Evolutionary conservation across 257 asterid species (phyloP), one percentile per base, ranked within the genome.

Genomic region (Ajuga chamaepitys): DNA sequence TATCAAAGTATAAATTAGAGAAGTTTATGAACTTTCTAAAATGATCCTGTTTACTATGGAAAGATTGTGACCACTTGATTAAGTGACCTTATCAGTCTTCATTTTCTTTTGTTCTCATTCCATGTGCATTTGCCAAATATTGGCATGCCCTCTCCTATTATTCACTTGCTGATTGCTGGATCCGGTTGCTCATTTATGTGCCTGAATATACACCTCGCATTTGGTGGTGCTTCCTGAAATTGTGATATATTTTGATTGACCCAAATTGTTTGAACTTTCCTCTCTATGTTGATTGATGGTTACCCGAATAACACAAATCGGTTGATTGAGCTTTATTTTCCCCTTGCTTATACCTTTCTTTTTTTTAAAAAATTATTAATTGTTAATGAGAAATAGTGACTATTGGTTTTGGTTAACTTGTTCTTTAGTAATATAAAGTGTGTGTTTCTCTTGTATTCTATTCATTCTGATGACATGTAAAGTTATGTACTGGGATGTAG

Each of bases 151-250:
- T 8, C 16, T 57, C 32, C 2, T 38, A 48, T 35, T 25, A 26
- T 60, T 70, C 55, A 50, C 68, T 50, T 54, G 41, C 41, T 53
- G 44, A 24, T 53, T 42, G 11, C 54, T 35, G 60, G 59, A 71
- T 26, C 37, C 51, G n/a, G 22, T 26, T 53, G 2, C 10, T 55
- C 34, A 40, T 55, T 22, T 16, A 21, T 66, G 25, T 66, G 66
- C 60, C 44, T n/a, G 51, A 34, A 20, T 41, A 16, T 4, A 30
- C 37, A 30, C 1, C 37, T 4, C 5, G 8, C 48, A 16, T 2
- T 3, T 32, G 50, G 58, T 42, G 26, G 40, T 41, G 60, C 30
- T 67, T 41, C 26, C 57, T 46, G 45, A 58, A 35, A 24, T 7
- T 16, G 60, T 20, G 20, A 64, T 35, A 4, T 40, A 12, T 11